Conservation (phyloP, 768 basidiomycete species). For the Xanthoconium stramineum region DNA sequence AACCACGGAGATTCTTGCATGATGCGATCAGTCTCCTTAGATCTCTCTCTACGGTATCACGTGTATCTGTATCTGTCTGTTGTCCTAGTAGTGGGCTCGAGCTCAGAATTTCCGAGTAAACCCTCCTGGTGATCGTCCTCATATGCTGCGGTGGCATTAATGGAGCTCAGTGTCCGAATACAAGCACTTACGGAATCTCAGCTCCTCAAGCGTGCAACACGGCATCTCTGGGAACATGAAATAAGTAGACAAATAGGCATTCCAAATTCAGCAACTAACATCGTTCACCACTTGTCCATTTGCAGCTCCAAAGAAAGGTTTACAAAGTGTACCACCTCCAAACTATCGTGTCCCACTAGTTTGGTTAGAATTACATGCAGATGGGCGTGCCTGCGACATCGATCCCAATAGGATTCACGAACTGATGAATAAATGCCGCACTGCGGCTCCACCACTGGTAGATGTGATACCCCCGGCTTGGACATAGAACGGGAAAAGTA, state of each 20-base stretch:
- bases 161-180: background rate
- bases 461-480: constrained; percentile 60
- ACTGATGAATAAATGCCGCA: constrained; percentile 7
- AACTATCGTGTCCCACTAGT: background rate
- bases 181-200: constrained; percentile 14
- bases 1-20: no score
- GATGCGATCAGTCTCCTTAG: no score
- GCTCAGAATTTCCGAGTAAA: no score
- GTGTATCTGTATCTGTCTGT: no score
- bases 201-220: constrained; percentile 15
- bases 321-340: constrained; percentile 11
- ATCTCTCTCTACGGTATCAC: no score
- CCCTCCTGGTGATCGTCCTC: no score
- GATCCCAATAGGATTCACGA: constrained; percentile 20
- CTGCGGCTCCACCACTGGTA: constrained; percentile 58
- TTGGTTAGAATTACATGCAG: background rate
- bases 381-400: constrained; percentile 2
- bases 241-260: constrained; percentile 11
- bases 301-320: background rate
- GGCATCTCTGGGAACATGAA: constrained; percentile 18
- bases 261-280: constrained; percentile 14
- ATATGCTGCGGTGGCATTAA: no score
- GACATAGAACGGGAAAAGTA: constrained; percentile 63
- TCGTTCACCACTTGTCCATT: background rate
- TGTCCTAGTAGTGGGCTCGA: no score